Conservation (phyloP, 345 rosid species). For the Brassica incana region DNA sequence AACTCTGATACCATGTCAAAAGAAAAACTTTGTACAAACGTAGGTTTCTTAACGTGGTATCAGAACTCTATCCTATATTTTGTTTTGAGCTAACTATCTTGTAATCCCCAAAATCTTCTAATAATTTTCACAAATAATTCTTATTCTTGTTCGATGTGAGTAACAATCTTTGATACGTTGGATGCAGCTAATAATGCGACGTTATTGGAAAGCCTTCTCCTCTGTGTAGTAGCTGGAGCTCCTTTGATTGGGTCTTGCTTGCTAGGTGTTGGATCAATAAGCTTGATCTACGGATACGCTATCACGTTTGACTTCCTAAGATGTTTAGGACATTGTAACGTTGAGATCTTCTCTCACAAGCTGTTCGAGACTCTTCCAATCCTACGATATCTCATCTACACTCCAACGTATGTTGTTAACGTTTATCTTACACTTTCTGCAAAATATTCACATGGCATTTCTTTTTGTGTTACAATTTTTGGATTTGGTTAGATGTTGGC, state of each 20-base stretch:
- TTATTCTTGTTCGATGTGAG: not conserved
- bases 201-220: slow-evolving; percentile 63
- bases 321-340: slow-evolving; percentile 84
- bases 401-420: slow-evolving; percentile 65
- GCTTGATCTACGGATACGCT: slow-evolving; percentile 58
- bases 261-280: slow-evolving; percentile 67
- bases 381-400: slow-evolving; percentile 69
- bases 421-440: slow-evolving; percentile 9
- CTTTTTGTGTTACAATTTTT: too few relatives aligned
- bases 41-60: too few relatives aligned
- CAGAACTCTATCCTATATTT: too few relatives aligned
- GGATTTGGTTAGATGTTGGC: too few relatives aligned
- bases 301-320: slow-evolving; percentile 68
- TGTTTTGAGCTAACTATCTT: too few relatives aligned
- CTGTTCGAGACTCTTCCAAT: slow-evolving; percentile 60
- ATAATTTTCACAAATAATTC: too few relatives aligned
- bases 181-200: slow-evolving; percentile 69
- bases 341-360: slow-evolving; percentile 67
- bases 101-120: too few relatives aligned
- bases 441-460: not conserved
- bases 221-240: slow-evolving; percentile 54
- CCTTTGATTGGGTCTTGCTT: slow-evolving; percentile 67
- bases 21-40: too few relatives aligned
- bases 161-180: not conserved
- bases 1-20: too few relatives aligned